Base-by-base conservation (phyloP, 257 asterid genomes). In the Linaria vulgaris region DNA sequence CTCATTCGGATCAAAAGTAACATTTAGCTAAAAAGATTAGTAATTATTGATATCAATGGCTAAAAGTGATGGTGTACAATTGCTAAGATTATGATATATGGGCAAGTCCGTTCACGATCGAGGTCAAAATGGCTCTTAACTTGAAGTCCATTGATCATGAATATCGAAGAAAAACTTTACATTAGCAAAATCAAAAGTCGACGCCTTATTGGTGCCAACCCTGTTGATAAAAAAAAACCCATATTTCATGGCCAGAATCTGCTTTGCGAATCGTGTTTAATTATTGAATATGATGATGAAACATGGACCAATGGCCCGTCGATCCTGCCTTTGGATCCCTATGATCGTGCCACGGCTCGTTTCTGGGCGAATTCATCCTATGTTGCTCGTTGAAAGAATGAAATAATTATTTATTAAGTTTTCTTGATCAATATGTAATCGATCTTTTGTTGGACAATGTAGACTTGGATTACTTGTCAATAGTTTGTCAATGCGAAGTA, bases 161-260 rank as follows among this genome's bases (percentile, higher is more conserved):
- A 59, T 68, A 69, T 77, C 1, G 50, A 61, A 56, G 67, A 66
- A 45, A 24, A 65, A 15, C 62, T 78, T 1, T 30, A 56, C 13
- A 64, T 8, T n/a, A n/a, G n/a, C 4, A n/a, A 45, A n/a, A n/a
- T n/a, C 6, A 76, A 83, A 70, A 58, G 70, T 16, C 79, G 73
- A 60, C 68, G 73, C 11, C 88, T 83, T 12, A 59, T 83, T 13
- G 74, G 77, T 59, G 51, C 59, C 45, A 83, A 85, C 53, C 90
- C 90, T 0, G 59, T 80, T 55, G 57, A 72, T 76, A 79, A 80
- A 81, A 83, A 81, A 79, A 30, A 78, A 30, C 87, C 88, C 0
- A 87, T 86, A 13, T 41, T 86, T 58, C 83, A 68, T 37, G 71
- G 12, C 37, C 69, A 70, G 1, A 61, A 60, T 34, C 59, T 64